These are phyloP conservation scores for Stellera chamaejasme DNA, from an alignment of 345 rosid species.

Conservation along the genomic window DNA sequence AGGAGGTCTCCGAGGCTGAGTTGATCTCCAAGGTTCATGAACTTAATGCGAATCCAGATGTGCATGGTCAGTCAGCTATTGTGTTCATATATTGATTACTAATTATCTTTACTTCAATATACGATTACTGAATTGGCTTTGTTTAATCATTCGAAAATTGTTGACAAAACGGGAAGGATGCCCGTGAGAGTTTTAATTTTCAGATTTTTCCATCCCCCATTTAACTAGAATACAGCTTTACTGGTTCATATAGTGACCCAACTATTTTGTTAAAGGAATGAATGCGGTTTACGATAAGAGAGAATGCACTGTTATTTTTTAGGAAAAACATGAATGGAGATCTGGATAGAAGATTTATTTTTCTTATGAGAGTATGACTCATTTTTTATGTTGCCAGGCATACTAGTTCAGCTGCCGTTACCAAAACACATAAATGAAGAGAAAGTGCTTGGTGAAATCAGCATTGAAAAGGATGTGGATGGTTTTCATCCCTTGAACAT, in stretches of 20 bases:
- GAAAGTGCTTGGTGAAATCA: slow-evolving; percentile 68
- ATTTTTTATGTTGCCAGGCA: slow-evolving; percentile 37
- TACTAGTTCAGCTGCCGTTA: slow-evolving; percentile 87
- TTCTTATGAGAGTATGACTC: no score
- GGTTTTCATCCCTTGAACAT: slow-evolving; percentile 96
- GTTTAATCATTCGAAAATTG: no score
- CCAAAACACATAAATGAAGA: slow-evolving; percentile 85
- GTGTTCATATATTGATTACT: background rate
- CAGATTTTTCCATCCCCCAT: no score
- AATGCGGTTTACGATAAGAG: no score
- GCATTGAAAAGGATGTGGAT: slow-evolving; percentile 80
- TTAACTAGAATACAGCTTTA: no score
- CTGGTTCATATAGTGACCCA: no score
- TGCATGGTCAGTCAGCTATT: slow-evolving; percentile 52
- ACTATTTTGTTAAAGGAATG: no score
- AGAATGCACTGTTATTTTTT: no score
- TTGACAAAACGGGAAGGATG: no score
- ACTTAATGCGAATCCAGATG: slow-evolving; percentile 64
- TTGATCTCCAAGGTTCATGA: slow-evolving; percentile 78
- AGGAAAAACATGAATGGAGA: background rate
- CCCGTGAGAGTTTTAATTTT: no score
- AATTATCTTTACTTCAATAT: background rate
- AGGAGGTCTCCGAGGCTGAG: slow-evolving; percentile 62
- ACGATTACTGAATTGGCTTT: background rate
- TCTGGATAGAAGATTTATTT: no score